Evolutionary conservation across 345 rosid genomes (phyloP).

Genomic region (Lepidium africanum): DNA sequence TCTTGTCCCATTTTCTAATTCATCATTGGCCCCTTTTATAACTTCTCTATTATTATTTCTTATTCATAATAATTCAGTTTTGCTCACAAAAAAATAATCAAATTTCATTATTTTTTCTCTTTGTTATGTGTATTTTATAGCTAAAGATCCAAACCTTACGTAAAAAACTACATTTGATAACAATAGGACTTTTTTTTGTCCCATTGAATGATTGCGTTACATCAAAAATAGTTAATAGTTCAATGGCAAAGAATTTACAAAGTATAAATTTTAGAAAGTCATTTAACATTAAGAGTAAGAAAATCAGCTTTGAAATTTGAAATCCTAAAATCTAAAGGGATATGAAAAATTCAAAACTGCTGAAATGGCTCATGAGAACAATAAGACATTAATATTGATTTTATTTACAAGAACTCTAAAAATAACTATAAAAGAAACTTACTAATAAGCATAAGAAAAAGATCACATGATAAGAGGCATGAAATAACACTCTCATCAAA

Average conservation of each 20-base stretch:
- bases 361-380: not conserved
- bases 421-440: not conserved
- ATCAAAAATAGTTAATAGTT: too few species aligned
- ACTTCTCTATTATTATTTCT: conserved; percentile 5
- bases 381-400: not conserved
- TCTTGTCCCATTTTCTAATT: conserved; percentile 25
- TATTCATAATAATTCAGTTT: not conserved
- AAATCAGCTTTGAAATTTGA: too few species aligned
- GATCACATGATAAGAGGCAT: conserved; percentile 33
- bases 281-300: too few species aligned
- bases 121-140: not conserved
- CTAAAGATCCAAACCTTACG: not conserved
- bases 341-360: too few species aligned
- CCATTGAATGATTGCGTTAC: too few species aligned
- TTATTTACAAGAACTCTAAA: not conserved
- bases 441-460: not conserved
- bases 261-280: too few species aligned
- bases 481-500: conserved; percentile 21
- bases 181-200: too few species aligned
- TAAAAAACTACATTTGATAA: not conserved
- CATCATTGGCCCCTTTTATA: conserved; percentile 28
- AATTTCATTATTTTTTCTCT: not conserved
- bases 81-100: not conserved
- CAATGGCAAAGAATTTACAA: too few species aligned
- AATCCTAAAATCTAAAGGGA: too few species aligned